Evolutionary conservation across 2,329 filamentous ascomycete genomes (phyloP).

Genomic region (Pseudodiploospora longispora): DNA sequence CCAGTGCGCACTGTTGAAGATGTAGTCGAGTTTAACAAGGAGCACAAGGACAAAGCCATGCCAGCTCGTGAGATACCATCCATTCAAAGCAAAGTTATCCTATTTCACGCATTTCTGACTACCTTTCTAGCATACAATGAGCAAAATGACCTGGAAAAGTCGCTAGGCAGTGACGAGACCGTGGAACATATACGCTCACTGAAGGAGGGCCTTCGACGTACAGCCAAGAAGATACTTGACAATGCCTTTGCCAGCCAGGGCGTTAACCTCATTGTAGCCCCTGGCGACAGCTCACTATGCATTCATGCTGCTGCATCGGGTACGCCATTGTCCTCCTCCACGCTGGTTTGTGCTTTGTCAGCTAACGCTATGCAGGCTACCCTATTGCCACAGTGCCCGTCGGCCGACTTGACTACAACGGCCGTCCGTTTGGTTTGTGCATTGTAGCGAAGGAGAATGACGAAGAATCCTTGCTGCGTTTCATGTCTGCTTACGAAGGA

Average conservation of each 20-base stretch:
- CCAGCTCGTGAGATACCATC: conserved; percentile 7
- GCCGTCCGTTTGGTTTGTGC: conserved; percentile 11
- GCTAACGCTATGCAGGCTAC: conserved; percentile 4
- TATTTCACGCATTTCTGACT: not conserved
- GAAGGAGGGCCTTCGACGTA: not conserved
- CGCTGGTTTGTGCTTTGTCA: not conserved
- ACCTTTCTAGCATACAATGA: conserved; percentile 6
- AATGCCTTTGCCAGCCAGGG: conserved; percentile 2
- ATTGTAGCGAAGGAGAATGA: conserved; percentile 6
- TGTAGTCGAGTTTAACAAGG: conserved; percentile 11
- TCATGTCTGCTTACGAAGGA: conserved; percentile 11
- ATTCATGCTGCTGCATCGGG: conserved; percentile 11
- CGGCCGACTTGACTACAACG: conserved; percentile 9
- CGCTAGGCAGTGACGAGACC: conserved; percentile 7
- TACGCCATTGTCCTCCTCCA: not conserved
- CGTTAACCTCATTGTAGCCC: conserved; percentile 8
- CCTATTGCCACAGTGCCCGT: conserved; percentile 10
- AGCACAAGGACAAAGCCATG: conserved; percentile 10
- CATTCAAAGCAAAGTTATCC: not conserved
- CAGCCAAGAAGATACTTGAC: conserved; percentile 4
- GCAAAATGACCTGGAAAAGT: conserved; percentile 12
- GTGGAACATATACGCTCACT: conserved; percentile 1
- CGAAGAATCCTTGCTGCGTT: conserved; percentile 9
- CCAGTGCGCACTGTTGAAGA: conserved; percentile 5
- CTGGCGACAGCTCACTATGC: conserved; percentile 10